Evolutionary conservation across 352 stramenopile species (phyloP).

Genomic region (Poterioochromonas sp.): DNA sequence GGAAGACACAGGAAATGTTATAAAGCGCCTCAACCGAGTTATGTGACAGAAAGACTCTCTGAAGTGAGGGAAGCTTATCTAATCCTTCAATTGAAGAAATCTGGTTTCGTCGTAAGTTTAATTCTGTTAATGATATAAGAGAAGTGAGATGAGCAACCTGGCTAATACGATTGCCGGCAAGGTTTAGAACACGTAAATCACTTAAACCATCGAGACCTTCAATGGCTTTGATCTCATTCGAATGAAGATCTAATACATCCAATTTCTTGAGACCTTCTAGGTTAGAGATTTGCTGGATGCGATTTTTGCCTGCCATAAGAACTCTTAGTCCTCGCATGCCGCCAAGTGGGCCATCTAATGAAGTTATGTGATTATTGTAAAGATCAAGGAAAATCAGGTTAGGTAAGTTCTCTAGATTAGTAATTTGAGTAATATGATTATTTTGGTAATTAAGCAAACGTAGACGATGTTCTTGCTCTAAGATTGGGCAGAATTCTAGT

Average conservation of each 20-base stretch:
- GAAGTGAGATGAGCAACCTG: constrained; percentile 64
- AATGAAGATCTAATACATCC: constrained; percentile 81
- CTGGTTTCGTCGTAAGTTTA: constrained; percentile 71
- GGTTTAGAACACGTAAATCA: constrained; percentile 76
- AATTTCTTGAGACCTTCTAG: constrained; percentile 68
- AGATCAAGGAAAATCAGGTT: constrained; percentile 83
- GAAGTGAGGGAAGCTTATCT: constrained; percentile 59
- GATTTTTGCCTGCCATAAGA: constrained; percentile 81
- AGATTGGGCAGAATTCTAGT: constrained; percentile 52
- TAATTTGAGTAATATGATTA: constrained; percentile 69
- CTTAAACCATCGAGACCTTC: constrained; percentile 67
- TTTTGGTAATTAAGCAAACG: constrained; percentile 79
- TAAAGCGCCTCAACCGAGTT: constrained; percentile 68
- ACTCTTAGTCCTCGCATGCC: constrained; percentile 68
- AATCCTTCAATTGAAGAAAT: constrained; percentile 53
- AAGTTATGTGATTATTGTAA: constrained; percentile 79
- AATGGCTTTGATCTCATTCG: constrained; percentile 72
- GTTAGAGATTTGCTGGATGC: constrained; percentile 62
- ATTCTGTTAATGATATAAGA: constrained; percentile 67
- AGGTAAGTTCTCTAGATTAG: constrained; percentile 64
- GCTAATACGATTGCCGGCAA: constrained; percentile 51
- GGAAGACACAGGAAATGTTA: constrained; percentile 58
- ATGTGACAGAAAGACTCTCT: constrained; percentile 77
- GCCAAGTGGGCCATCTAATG: constrained; percentile 56
- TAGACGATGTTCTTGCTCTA: constrained; percentile 75